Conservation (phyloP, 306 rosid genomes). For the Quercus rubra region DNA sequence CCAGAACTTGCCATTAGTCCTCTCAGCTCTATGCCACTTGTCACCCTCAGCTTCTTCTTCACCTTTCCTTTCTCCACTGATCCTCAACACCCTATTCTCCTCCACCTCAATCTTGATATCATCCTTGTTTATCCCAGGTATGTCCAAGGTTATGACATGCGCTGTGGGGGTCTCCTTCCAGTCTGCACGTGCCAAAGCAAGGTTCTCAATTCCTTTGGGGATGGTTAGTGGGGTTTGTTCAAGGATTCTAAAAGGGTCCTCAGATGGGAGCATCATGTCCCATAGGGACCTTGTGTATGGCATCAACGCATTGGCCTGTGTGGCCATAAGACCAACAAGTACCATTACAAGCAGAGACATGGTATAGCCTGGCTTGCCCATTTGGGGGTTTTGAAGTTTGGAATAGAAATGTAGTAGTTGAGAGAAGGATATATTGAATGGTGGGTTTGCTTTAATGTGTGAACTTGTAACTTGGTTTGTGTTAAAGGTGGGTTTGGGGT, state of each 20-base stretch:
- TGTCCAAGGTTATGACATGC: slow-evolving; percentile 32
- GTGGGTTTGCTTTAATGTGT: background rate
- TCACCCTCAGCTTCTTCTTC: slow-evolving; percentile 23
- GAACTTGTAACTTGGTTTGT: background rate
- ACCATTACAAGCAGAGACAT: background rate
- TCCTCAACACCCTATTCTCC: slow-evolving; percentile 41
- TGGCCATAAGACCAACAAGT: background rate
- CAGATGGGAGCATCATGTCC: slow-evolving; percentile 35
- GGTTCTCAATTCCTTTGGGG: slow-evolving; percentile 13
- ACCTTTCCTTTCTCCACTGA: slow-evolving; percentile 36
- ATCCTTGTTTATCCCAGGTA: slow-evolving; percentile 39
- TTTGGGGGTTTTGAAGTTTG: background rate
- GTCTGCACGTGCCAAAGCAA: slow-evolving; percentile 45
- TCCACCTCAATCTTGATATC: slow-evolving; percentile 41
- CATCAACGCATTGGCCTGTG: slow-evolving; percentile 17
- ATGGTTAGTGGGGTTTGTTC: slow-evolving; percentile 33
- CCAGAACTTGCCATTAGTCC: slow-evolving; percentile 40
- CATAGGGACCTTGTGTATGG: slow-evolving; percentile 34
- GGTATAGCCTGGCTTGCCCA: background rate
- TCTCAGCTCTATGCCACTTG: slow-evolving; percentile 42
- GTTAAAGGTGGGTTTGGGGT: background rate
- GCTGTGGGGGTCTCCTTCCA: slow-evolving; percentile 36
- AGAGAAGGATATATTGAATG: background rate
- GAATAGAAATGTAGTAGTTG: background rate
- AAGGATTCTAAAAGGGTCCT: slow-evolving; percentile 45